phyloP scores from a whole-genome alignment of 768 basidiomycete genomes.

The Xerocomellus chrysenteron region DNA sequence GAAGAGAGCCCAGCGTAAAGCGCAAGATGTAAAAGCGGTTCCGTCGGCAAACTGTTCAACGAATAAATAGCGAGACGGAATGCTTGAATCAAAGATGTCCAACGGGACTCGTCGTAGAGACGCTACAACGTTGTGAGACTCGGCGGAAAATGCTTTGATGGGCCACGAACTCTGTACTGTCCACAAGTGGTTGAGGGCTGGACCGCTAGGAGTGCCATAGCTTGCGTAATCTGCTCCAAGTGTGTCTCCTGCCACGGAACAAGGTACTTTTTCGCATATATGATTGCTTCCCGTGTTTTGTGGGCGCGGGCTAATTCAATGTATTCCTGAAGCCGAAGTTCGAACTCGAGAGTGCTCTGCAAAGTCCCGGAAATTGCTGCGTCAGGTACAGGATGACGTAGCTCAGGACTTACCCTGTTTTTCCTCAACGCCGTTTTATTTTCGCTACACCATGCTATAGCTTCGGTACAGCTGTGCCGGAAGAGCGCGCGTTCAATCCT shows the following conservation, averaged over 20 bases:
- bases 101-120: slow-evolving; percentile 78
- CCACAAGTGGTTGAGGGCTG: slow-evolving; percentile 66
- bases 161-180: slow-evolving; percentile 70
- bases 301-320: slow-evolving; percentile 82
- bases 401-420: slow-evolving; percentile 59
- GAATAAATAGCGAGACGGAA: slow-evolving; percentile 88
- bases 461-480: slow-evolving; percentile 79
- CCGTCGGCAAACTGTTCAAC: slow-evolving; percentile 83
- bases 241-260: slow-evolving; percentile 82
- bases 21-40: slow-evolving; percentile 83
- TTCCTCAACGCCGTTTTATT: slow-evolving; percentile 92
- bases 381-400: slow-evolving; percentile 8
- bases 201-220: slow-evolving; percentile 75
- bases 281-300: slow-evolving; percentile 73
- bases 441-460: slow-evolving; percentile 94
- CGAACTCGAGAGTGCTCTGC: slow-evolving; percentile 94
- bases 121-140: slow-evolving; percentile 47
- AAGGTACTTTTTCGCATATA: slow-evolving; percentile 80
- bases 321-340: slow-evolving; percentile 92
- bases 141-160: neutral
- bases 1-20: slow-evolving; percentile 91
- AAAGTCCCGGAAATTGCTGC: slow-evolving; percentile 17
- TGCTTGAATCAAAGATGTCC: slow-evolving; percentile 68
- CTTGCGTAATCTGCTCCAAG: slow-evolving; percentile 71
- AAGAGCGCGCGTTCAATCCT: slow-evolving; percentile 82